Evolutionary conservation across 805 yeast species (phyloP), one percentile per base, ranked within the genome.

Genomic region (Candida pini): DNA sequence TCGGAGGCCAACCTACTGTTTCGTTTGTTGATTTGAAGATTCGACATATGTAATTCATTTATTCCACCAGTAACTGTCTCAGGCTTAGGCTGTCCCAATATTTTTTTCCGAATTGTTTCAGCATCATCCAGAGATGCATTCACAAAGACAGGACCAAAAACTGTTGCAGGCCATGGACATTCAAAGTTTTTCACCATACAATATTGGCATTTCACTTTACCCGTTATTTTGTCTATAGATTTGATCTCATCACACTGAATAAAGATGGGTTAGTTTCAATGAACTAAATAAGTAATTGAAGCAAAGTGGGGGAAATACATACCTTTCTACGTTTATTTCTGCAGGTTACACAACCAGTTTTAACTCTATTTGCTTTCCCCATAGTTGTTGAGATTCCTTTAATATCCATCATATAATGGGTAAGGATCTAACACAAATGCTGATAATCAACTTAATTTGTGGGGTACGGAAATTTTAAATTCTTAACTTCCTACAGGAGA

Each of bases 281-380:
- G 20, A 14, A 10, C 22, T 19, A 10, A 19, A 12, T 21, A 18
- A 14, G 10, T 20, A 15, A 15, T 6, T 9, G 16, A 5, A 19
- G 9, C 22, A 29, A n/a, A n/a, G n/a, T n/a, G n/a, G n/a, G n/a
- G n/a, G n/a, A n/a, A 17, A 1, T 18, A 16, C 34, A 16, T 26
- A 31, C 33, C 16, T 40, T 40, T 25, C 44, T 31, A 8, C 38
- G 34, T 14, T 33, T 38, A 15, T 26, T 25, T 13, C 44, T 28
- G 18, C 44, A 40, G 2, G 40, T 34, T 9, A 40, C 19, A 22
- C 44, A 40, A 9, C 44, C 44, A 7, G 41, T 40, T 27, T 27
- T 36, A 9, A 36, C 43, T 19, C 43, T 31, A 18, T 14, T 33
- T 18, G 34, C 30, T 22, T 23, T 33, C n/a, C n/a, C n/a, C n/a